These are phyloP conservation scores for Syncephalis fuscata DNA, from an alignment of 371 early-diverging fungal genomes.

Conservation along the genomic window DNA sequence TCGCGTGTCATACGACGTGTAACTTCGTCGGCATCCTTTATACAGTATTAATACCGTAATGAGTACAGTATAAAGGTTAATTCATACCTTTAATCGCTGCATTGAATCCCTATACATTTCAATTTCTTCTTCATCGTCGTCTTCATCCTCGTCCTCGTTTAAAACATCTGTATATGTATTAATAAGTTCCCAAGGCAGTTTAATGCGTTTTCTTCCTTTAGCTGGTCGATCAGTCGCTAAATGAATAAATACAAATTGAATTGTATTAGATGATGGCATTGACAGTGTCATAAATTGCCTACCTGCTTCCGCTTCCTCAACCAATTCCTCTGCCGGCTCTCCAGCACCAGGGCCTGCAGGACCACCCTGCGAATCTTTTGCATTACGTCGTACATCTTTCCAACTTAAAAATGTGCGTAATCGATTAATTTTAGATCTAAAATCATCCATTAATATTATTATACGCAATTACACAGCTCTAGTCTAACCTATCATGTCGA, in stretches of 20 bases:
- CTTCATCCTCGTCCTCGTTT: constrained; percentile 57
- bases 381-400: constrained; percentile 92
- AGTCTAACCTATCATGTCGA: constrained; percentile 57
- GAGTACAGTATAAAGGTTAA: background rate
- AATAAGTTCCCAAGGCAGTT: constrained; percentile 81
- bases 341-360: constrained; percentile 17
- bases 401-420: constrained; percentile 80
- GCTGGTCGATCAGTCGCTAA: constrained; percentile 7
- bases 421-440: constrained; percentile 64
- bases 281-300: too few species aligned
- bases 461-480: too few species aligned
- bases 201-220: constrained; percentile 50
- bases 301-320: constrained; percentile 30
- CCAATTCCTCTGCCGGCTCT: constrained; percentile 44
- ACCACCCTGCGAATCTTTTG: constrained; percentile 48
- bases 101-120: constrained; percentile 80
- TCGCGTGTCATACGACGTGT: constrained; percentile 94
- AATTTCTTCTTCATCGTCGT: constrained; percentile 64
- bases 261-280: background rate
- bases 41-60: background rate
- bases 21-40: constrained; percentile 66
- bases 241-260: background rate
- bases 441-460: too few species aligned
- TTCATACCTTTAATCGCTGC: constrained; percentile 33
- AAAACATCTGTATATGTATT: constrained; percentile 60